Evolutionary conservation across 106 monocot species (phyloP), one percentile per base, ranked within the genome.

Genomic region (Platanthera zijinensis): DNA sequence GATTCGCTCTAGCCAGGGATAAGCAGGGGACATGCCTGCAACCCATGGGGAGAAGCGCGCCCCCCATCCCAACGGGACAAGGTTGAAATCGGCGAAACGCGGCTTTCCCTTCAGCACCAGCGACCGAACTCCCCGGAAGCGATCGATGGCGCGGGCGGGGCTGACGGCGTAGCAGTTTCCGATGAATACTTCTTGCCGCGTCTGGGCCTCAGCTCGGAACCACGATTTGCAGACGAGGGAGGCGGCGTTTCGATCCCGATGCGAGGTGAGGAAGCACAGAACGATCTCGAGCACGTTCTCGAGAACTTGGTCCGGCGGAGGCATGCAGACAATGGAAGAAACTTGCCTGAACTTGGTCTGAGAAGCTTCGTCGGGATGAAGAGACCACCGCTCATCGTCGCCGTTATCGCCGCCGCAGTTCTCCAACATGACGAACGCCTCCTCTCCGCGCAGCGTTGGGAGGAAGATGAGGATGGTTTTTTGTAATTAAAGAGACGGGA

Each of bases 161-260:
- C 80, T 77, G 51, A 95, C 87, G n/a, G 95, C 83, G 76, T 95
- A 95, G 83, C 92, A 92, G 87, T 95, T 95, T 1, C 95, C 95
- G 75, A 95, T 79, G 83, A 95, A 95, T 21, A 95, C 77, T 46
- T 95, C 92, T 15, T 72, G 76, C 48, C 95, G 85, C 32, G 92
- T 92, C 84, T 73, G 81, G 2, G 89, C 89, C 83, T 95, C 95
- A 12, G 86, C 89, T 19, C 72, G 78, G 79, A 79, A 90, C 95
- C 95, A 95, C 0, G 89, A 84, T 12, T 52, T 80, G 81, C 92
- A 90, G 8, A 95, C 95, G 7, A 89, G 81, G 5, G 95, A 95
- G 10, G 83, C 95, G 13, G 92, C 78, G 95, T 83, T 95, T 8
- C 95, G 87, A 83, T 95, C 73, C 15, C 19, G 52, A 6, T 47